Evolutionary conservation across 768 basidiomycete species (phyloP).

Genomic region (Mycena rosella): DNA sequence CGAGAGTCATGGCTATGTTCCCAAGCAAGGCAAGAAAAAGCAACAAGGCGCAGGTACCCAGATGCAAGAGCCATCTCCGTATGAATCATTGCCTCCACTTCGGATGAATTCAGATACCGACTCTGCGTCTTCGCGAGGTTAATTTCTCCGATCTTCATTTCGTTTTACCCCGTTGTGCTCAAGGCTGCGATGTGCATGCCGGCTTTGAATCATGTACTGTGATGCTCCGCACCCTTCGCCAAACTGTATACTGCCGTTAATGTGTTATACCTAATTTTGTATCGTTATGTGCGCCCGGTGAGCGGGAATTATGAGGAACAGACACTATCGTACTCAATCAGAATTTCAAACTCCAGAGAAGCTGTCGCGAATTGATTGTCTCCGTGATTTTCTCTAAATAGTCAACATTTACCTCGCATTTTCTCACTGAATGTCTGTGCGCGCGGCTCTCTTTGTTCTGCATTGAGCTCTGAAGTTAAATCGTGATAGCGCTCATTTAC

Average conservation of each 20-base stretch:
- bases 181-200: constrained; percentile 17
- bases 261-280: constrained; percentile 21
- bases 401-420: background rate
- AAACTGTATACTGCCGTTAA: constrained; percentile 7
- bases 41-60: constrained; percentile 47
- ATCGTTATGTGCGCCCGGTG: background rate
- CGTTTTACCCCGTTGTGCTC: background rate
- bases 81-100: constrained; percentile 15
- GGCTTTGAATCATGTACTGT: constrained; percentile 6
- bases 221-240: background rate
- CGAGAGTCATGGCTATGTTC: constrained; percentile 63
- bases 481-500: background rate
- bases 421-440: constrained; percentile 4
- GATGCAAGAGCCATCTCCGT: constrained; percentile 19
- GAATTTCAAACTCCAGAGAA: constrained; percentile 13
- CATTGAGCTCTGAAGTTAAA: background rate
- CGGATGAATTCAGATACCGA: constrained; percentile 19
- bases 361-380: background rate
- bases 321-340: background rate
- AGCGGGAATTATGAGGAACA: too few species aligned
- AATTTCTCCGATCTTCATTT: background rate
- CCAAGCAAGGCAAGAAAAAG: constrained; percentile 58
- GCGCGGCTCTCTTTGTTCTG: background rate
- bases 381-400: constrained; percentile 21
- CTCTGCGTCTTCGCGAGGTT: constrained; percentile 13